Base-by-base conservation (phyloP, 495 filamentous ascomycete genomes). In the Aspergillus heteromorphus region DNA sequence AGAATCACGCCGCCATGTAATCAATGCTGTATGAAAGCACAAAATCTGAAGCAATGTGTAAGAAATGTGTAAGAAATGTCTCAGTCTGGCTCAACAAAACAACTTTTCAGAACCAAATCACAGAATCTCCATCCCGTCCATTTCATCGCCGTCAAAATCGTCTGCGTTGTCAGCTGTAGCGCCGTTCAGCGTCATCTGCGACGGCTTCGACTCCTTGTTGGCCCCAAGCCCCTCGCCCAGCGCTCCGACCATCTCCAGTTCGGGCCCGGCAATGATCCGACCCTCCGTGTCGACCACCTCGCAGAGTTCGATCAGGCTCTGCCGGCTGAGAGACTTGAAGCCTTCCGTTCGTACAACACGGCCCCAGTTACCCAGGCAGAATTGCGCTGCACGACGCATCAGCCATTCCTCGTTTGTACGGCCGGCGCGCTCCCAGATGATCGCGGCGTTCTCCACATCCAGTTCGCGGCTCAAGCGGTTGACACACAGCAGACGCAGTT, bases 311-410 rank as follows among this genome's bases (percentile, higher is more conserved):
- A 96, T 85, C 36, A 97, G 74, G 48, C 87, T 88, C 31, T 78
- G 70, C 41, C 87, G 84, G 49, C 83, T 87, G 40, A 98, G 76
- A 45, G 83, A 83, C 60, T 86, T 81, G 75, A 98, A 98, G 0
- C 88, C 92, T 17, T 80, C 77, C 0, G 92, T 97, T 40, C 95
- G 84, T 18, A 96, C 92, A 17, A 98, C 81, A 25, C 95, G 86
- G 47, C 93, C 93, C 95, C 95, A 98, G 72, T 97, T 86, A 31
- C 84, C 83, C 62, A 97, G 81, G 62, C 89, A 96, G 69, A 95
- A 97, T 48, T 75, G 79, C 3, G 90, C 91, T 5, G 93, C 92
- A 45, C 92, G 85, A 58, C 86, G 85, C 64, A 88, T 86, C 31
- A 98, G 79, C 89, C 91, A 97, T 27, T 96, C 90, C 67, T 98